Base-by-base conservation (phyloP, 2,329 filamentous ascomycete genomes). In the Aspergillus pseudotamarii region DNA sequence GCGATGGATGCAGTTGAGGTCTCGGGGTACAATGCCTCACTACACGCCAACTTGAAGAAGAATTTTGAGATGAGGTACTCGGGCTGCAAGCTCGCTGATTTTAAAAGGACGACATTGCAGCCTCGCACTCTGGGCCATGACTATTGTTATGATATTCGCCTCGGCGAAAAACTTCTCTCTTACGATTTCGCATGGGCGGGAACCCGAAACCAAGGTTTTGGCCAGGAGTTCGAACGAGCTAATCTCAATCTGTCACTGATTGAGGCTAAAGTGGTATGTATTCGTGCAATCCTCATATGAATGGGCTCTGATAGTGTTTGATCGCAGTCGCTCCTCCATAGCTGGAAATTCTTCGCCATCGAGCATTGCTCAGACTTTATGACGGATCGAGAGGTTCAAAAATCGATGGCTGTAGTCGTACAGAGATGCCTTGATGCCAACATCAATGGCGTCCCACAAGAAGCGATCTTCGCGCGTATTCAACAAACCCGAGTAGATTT, bases 201-300 rank as follows among this genome's bases (percentile, higher is more conserved):
- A 50, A 77, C 63, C 68, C 83, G 82, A 68, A 85, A 87, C 60
- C 86, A 90, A 71, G 94, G 94, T 0, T 96, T 96, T 78, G 85
- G 86, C 65, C 86, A 87, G 56, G 95, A 99, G 75, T 90, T 99
- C 79, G 87, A 89, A 71, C 88, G 89, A 64, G 95, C 94, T 48
- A 99, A 99, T 76, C 82, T 91, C 66, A 98, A 99, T 76, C 78
- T 99, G 58, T 96, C 94, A 28, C 83, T 97, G 38, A 93, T 99
- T 38, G 93, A 98, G 76, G 92, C 94, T 28, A 93, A 99, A 80
- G 89, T 95, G 68, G 89, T 92, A 83, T 79, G 89, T 75, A 57
- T 46, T 41, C 43, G 30, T 32, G 2, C 1, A 58, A 34, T 34
- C 26, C 9, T 2, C 28, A 41, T 36, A 48, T 60, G 45, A 61